Evolutionary conservation across 2,329 filamentous ascomycete species (phyloP).

Genomic region (Cercospora sesami): DNA sequence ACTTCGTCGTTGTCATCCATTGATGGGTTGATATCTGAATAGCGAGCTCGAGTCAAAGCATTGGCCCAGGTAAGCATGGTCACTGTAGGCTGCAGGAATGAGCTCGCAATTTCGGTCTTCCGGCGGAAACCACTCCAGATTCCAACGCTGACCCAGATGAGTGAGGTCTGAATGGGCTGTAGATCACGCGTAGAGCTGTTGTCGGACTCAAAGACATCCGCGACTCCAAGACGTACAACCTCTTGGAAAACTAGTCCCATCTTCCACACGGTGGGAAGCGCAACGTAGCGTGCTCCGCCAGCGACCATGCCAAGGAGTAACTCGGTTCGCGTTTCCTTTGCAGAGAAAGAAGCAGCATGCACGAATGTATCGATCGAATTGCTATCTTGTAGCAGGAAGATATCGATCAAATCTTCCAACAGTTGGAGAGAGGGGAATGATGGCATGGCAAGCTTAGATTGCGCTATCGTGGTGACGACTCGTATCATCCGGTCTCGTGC

Average conservation of each 20-base stretch:
- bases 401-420: conserved; percentile 60
- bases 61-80: conserved; percentile 47
- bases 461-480: conserved; percentile 28
- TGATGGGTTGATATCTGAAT: conserved; percentile 46
- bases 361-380: conserved; percentile 59
- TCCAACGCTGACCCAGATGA: conserved; percentile 53
- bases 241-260: conserved; percentile 57
- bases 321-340: conserved; percentile 56
- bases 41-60: conserved; percentile 28
- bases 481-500: conserved; percentile 34
- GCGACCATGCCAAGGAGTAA: conserved; percentile 59
- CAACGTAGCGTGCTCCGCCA: conserved; percentile 58
- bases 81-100: conserved; percentile 54
- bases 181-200: conserved; percentile 53
- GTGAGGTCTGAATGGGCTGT: conserved; percentile 50
- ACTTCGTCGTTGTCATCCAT: conserved; percentile 56
- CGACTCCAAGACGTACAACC: conserved; percentile 42
- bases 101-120: conserved; percentile 59
- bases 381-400: conserved; percentile 56
- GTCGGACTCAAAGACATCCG: conserved; percentile 47
- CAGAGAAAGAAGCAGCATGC: conserved; percentile 59
- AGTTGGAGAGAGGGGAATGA: conserved; percentile 62
- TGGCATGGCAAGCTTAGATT: conserved; percentile 46
- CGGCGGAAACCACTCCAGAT: conserved; percentile 59
- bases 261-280: conserved; percentile 58